phyloP scores from a whole-genome alignment of 768 basidiomycete species.

The Lactarius quietus region DNA sequence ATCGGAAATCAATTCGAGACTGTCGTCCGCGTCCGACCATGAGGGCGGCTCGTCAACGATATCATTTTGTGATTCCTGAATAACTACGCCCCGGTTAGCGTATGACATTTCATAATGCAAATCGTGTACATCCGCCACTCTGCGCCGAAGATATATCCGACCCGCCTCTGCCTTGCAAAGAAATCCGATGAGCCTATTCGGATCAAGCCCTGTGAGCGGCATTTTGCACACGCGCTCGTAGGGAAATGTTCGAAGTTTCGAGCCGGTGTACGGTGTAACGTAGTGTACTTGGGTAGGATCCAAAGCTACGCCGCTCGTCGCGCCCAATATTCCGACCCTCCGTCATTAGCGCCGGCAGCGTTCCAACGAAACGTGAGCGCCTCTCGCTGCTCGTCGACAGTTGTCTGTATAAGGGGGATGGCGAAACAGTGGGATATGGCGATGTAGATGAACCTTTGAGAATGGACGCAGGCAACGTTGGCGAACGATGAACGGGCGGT shows the following conservation, averaged over 20 bases:
- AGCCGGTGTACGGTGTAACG: too few relatives aligned
- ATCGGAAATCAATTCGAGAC: conserved; percentile 77
- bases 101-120: conserved; percentile 8
- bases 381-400: conserved; percentile 43
- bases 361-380: conserved; percentile 33
- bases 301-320: conserved; percentile 23
- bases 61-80: conserved; percentile 53
- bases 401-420: conserved; percentile 64
- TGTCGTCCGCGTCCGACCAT: conserved; percentile 77
- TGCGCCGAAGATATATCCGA: conserved; percentile 73
- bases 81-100: conserved; percentile 35
- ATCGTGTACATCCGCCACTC: conserved; percentile 65
- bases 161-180: conserved; percentile 82
- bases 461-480: conserved; percentile 28
- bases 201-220: too few relatives aligned
- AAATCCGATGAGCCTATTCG: conserved; percentile 97
- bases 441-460: conserved; percentile 35
- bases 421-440: conserved; percentile 57
- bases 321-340: conserved; percentile 25
- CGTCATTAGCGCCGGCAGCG: conserved; percentile 38
- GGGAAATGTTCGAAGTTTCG: too few relatives aligned
- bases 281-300: conserved; percentile 59
- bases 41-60: conserved; percentile 84
- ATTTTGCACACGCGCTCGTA: too few relatives aligned
- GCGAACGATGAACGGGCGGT: conserved; percentile 27